Base-by-base conservation (phyloP, 306 rosid genomes). In the Vigna unguiculata region DNA sequence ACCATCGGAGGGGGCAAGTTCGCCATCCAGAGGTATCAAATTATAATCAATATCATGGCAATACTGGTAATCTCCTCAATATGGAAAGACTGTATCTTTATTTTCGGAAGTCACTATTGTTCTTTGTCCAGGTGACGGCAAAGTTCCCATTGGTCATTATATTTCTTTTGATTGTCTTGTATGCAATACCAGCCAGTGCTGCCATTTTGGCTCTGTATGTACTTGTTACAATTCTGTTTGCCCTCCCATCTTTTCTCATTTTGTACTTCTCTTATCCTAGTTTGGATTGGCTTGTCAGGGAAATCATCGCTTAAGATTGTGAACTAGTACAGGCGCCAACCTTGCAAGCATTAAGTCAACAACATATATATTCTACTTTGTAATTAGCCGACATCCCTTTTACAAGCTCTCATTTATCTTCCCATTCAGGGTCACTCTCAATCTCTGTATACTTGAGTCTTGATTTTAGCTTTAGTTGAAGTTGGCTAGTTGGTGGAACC, bases 221-320 rank as follows among this genome's bases (percentile, higher is more conserved):
- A 83, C 87, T 94, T 36, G 86, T 89, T 81, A 94, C 98, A 0
- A 79, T 90, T 71, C 90, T 94, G 80, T 91, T 94, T 71, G 98
- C 98, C 22, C 87, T 94, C 46, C 98, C 98, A 0, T 91, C 98
- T 3, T 91, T 94, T 83, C 96, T 91, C 76, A 86, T 94, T 47
- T 45, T 94, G 89, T 94, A 91, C 91, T 94, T 94, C 61, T 88
- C 98, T 76, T 94, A 94, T 83, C 97, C 98, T 28, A 91, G 96
- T 84, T 84, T 94, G 92, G 98, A 94, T 82, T 94, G 98, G 98
- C 94, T 94, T 78, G 90, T 94, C 79, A 85, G 93, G 78, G 98
- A 94, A 80, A 94, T 94, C 60, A 17, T 94, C 77, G 82, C 94
- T 15, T 93, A 89, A 90, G 54, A 69, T 78, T 17, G 5, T 6